phyloP scores from a whole-genome alignment of 1,284 basidiomycete genomes.

The Fomitopsis betulina region DNA sequence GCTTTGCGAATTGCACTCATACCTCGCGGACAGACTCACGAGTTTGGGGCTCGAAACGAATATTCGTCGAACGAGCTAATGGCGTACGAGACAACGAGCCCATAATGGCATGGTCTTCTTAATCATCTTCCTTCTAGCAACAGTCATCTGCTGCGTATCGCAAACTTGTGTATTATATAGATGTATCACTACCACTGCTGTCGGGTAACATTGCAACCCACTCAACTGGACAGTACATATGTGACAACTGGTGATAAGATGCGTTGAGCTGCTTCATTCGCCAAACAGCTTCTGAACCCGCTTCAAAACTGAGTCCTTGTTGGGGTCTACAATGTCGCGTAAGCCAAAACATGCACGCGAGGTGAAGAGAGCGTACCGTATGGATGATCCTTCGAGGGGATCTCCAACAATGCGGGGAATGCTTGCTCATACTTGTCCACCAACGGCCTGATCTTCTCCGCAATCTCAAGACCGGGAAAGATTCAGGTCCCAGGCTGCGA shows the following conservation, averaged over 20 bases:
- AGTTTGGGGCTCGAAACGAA: constrained; percentile 53
- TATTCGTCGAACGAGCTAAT: constrained; percentile 65
- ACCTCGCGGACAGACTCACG: constrained; percentile 49
- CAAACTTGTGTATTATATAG: constrained; percentile 3
- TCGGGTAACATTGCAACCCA: background rate
- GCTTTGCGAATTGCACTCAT: constrained; percentile 5
- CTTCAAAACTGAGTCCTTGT: constrained; percentile 96
- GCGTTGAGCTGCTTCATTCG: constrained; percentile 43
- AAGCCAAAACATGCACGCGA: background rate
- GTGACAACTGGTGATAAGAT: background rate
- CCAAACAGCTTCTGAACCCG: constrained; percentile 96
- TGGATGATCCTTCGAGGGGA: constrained; percentile 93
- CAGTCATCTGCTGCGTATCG: background rate
- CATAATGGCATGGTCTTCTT: constrained; percentile 55
- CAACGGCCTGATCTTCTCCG: constrained; percentile 93
- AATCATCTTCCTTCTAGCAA: background rate
- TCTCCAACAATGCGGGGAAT: constrained; percentile 96
- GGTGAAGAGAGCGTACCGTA: constrained; percentile 52
- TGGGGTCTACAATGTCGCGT: constrained; percentile 65
- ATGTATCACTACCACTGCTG: constrained; percentile 2
- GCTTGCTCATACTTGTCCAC: constrained; percentile 95
- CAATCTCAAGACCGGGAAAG: constrained; percentile 52
- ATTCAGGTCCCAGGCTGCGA: background rate
- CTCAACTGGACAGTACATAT: constrained; percentile 7
- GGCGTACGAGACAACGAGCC: constrained; percentile 69